These are phyloP conservation scores for Moricandia moricandioides DNA, from an alignment of 345 rosid genomes.

Conservation along the genomic window DNA sequence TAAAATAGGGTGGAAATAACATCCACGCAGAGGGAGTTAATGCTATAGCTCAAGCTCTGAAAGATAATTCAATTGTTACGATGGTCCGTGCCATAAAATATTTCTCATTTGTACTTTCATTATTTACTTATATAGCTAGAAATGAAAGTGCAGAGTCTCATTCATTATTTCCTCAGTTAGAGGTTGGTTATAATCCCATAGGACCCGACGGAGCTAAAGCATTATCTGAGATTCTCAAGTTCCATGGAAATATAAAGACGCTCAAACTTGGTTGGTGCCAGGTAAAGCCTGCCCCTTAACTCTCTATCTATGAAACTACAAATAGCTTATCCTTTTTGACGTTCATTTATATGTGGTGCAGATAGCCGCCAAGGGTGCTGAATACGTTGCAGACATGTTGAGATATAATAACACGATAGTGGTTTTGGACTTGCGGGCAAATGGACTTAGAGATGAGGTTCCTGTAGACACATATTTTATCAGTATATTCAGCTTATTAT, in stretches of 20 bases:
- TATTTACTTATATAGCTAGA: too few species aligned
- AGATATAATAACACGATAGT: conserved; percentile 80
- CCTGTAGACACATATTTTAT: conserved; percentile 29
- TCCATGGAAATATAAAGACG: conserved; percentile 71
- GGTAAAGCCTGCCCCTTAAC: conserved; percentile 43
- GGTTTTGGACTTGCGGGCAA: conserved; percentile 83
- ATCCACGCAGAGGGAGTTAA: conserved; percentile 69
- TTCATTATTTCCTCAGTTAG: conserved; percentile 54
- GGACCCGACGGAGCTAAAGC: conserved; percentile 87
- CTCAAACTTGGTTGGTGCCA: conserved; percentile 98
- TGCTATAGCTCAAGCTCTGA: conserved; percentile 71
- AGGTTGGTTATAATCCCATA: conserved; percentile 87
- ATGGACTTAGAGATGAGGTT: conserved; percentile 91
- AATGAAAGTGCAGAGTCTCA: background rate
- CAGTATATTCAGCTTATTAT: conserved; percentile 3
- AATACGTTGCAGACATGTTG: conserved; percentile 74
- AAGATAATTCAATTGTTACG: conserved; percentile 66
- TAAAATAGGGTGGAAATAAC: conserved; percentile 87
- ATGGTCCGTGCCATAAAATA: conserved; percentile 51
- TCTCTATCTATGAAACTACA: background rate
- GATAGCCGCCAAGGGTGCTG: conserved; percentile 90
- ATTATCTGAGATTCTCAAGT: conserved; percentile 81
- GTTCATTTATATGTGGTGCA: conserved; percentile 25
- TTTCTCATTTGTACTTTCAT: background rate
- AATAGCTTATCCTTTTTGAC: background rate